Conservation (phyloP, 106 monocot genomes). For the Xerophyta viscosa region DNA sequence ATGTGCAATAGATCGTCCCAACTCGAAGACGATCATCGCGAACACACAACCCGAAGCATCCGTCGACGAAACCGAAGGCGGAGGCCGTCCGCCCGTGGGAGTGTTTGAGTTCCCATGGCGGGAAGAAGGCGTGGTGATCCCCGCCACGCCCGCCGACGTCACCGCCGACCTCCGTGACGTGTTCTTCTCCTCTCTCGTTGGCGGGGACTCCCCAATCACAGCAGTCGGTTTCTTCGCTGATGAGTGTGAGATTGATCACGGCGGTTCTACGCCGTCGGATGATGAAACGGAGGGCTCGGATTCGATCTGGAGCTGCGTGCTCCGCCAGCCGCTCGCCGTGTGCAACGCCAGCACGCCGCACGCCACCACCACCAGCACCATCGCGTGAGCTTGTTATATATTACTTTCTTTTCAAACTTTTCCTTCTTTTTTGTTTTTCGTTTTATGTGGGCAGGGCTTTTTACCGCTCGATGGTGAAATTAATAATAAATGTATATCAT, state of each 20-base stretch:
- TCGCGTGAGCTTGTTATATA: too few relatives aligned
- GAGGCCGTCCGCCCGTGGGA: constrained; percentile 18
- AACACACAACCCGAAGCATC: neutral
- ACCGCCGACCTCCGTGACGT: constrained; percentile 42
- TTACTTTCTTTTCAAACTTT: too few relatives aligned
- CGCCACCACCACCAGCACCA: too few relatives aligned
- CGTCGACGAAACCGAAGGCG: neutral
- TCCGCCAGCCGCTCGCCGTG: constrained; percentile 16
- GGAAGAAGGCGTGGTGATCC: neutral
- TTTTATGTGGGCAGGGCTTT: too few relatives aligned
- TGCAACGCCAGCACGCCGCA: too few relatives aligned
- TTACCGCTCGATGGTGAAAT: too few relatives aligned
- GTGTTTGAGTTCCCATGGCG: constrained; percentile 73
- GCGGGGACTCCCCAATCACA: constrained; percentile 23
- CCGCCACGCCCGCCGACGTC: constrained; percentile 19
- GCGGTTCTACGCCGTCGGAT: constrained; percentile 5
- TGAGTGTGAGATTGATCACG: constrained; percentile 10
- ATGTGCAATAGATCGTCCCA: too few relatives aligned
- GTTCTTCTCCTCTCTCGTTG: constrained; percentile 73
- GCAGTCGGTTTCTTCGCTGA: constrained; percentile 12
- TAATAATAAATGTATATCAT: too few relatives aligned
- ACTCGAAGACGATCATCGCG: too few relatives aligned
- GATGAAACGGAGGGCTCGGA: constrained; percentile 29
- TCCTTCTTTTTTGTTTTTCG: too few relatives aligned
- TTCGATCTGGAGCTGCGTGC: constrained; percentile 44